Evolutionary conservation across 176 grass and related monocot species (phyloP), one percentile per base, ranked within the genome.

Genomic region (Elymus sibiricus): DNA sequence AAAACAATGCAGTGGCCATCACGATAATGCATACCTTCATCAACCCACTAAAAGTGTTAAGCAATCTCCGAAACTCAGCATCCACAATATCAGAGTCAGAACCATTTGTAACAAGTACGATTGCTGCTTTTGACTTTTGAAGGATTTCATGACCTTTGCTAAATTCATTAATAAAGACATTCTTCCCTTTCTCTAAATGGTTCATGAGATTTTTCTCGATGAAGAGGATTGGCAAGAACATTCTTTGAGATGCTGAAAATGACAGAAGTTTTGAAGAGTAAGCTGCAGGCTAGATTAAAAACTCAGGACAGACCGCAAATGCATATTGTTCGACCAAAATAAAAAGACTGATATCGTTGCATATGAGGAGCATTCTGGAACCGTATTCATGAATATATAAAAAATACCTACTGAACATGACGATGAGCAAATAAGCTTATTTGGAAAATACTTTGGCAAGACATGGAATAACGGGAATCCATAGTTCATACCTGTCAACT

Each of bases 51-150:
- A 87, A 89, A 79, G 39, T 58, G 74, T 26, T 64, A 70, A 94
- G 78, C 64, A 87, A 87, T 26, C 82, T 79, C 77, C 84, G 34
- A 92, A 95, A 75, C 61, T 89, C 77, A 51, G 70, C 58, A 80
- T 80, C 79, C 56, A 85, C 58, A 65, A 32, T 62, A 87, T 65
- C 64, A 79, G 87, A 88, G 55, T 72, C 79, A 77, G 83, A 62
- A n/a, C n/a, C n/a, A n/a, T n/a, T n/a, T n/a, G n/a, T n/a, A n/a
- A n/a, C n/a, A n/a, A n/a, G n/a, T n/a, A n/a, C n/a, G n/a, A n/a
- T 87, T 47, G 93, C 93, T 87, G 81, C 82, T 95, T 94, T 98
- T 42, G 93, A 95, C 40, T 86, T 92, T 78, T 35, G 31, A 90
- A 98, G 77, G 69, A 94, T 87, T 67, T 92, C 77, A 31, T 68